Evolutionary conservation across 345 rosid species (phyloP), one percentile per base, ranked within the genome.

Genomic region (Populus nigra): DNA sequence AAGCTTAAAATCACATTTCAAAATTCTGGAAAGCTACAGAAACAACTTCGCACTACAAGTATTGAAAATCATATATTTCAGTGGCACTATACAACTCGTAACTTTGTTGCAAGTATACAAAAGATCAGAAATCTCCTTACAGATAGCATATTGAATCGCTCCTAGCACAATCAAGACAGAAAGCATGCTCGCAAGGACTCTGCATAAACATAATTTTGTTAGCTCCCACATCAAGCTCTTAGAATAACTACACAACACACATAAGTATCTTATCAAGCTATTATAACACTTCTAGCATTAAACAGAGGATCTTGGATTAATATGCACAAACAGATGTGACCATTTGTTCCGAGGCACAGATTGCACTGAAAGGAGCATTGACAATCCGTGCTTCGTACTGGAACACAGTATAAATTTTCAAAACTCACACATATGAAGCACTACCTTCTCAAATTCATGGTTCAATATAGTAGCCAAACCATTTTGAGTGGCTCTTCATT

Each of bases 101-200:
- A n/a, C 3, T 11, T 55, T 27, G 17, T 74, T 66, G 27, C 53
- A 73, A 74, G 79, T 47, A 68, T 73, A 72, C n/a, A 29, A 13
- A 31, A 78, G 78, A 76, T 61, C 35, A 66, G 43, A 50, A 23
- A 75, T 38, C 33, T 53, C 29, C 96, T 91, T 90, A 96, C 99
- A 96, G 90, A 83, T 96, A 96, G 87, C 99, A 92, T 16, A 88
- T 87, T 69, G 99, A 93, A 85, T 96, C 99, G 45, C 98, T 93
- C 76, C 97, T 87, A 47, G 99, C 94, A 86, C 99, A 96, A 79
- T 96, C 96, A 1, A 92, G 94, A 73, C 98, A 93, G 84, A 92
- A 93, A 50, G 90, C 93, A 83, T 96, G 99, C 81, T 93, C 99
- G 69, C 98, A 96, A 43, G 99, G 98, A 79, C 90, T 91, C 98